Conservation (phyloP, 2,329 filamentous ascomycete genomes). For the Cylindrodendrum hubeiense region DNA sequence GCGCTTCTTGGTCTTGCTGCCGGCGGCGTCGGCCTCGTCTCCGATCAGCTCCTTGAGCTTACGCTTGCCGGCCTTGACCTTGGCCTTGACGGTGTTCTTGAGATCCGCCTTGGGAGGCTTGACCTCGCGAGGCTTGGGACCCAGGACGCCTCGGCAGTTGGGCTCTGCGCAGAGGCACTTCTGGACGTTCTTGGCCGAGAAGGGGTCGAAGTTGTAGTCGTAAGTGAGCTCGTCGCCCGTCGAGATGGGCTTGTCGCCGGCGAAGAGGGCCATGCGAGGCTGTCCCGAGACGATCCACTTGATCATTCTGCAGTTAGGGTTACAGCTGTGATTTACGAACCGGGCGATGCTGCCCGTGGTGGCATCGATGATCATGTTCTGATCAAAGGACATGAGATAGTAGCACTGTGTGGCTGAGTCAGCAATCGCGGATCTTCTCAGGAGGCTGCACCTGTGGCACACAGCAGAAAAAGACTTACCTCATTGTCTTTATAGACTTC, state of each 20-base stretch:
- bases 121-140: slow-evolving; percentile 70
- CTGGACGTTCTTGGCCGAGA: slow-evolving; percentile 77
- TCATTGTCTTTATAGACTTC: slow-evolving; percentile 94
- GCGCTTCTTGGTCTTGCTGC: slow-evolving; percentile 64
- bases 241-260: slow-evolving; percentile 88
- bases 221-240: slow-evolving; percentile 97
- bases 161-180: slow-evolving; percentile 72
- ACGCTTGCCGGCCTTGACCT: slow-evolving; percentile 64
- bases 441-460: background rate
- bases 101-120: slow-evolving; percentile 62
- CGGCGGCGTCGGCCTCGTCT: slow-evolving; percentile 50
- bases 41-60: slow-evolving; percentile 67
- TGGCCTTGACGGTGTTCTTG: slow-evolving; percentile 54
- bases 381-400: slow-evolving; percentile 98
- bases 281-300: slow-evolving; percentile 97
- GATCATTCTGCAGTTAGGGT: slow-evolving; percentile 97
- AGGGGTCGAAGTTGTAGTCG: slow-evolving; percentile 83
- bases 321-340: slow-evolving; percentile 98
- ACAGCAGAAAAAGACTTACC: slow-evolving; percentile 62
- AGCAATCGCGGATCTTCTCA: slow-evolving; percentile 16
- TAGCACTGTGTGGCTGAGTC: slow-evolving; percentile 78
- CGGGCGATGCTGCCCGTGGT: slow-evolving; percentile 95
- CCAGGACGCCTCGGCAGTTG: slow-evolving; percentile 74
- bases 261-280: slow-evolving; percentile 96
- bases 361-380: slow-evolving; percentile 98